Base-by-base conservation (phyloP, 441 rosid species). In the Biscutella auriculata region DNA sequence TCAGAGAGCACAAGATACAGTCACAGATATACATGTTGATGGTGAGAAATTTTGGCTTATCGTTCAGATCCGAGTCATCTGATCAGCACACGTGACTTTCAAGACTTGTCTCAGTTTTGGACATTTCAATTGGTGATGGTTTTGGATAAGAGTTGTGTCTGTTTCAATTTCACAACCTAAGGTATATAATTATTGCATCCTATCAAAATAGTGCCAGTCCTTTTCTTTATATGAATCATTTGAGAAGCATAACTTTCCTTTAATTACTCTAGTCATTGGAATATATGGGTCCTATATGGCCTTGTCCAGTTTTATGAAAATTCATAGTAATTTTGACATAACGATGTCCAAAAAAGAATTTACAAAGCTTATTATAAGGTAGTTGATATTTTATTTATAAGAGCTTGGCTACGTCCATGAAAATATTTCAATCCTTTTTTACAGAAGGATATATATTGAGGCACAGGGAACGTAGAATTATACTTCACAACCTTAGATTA, bases 401-500 rank as follows among this genome's bases (percentile, higher is more conserved):
- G 6, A 41, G 28, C 50, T 27, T 15, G 8, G 6, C 27, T 5
- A 28, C 27, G 19, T 46, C 13, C 19, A 12, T 29, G 27, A 53
- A 26, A 10, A 4, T n/a, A 26, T 25, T 27, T 9, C 4, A 6
- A 5, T 4, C 23, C 1, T 6, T 10, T 17, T 12, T 6, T 32
- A 54, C 16, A 56, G 5, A 19, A 16, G 29, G 27, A 37, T 34
- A 32, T 40, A 48, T 11, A 46, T 65, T 65, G 37, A 37, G 25
- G 1, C 14, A 16, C 69, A 65, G 6, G 63, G 28, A 27, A 40
- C 11, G 7, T 11, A 16, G 17, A 43, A 19, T 10, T 33, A 39
- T 8, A 62, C 5, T 8, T 49, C 17, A 49, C 41, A 50, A 42
- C 30, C 46, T 59, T 51, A 35, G 36, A 53, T 51, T 66, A 21